A percentile compares a stretch with the other conserved stretches of the same genome.
These are phyloP conservation scores for Eutrema heterophyllum DNA, from an alignment of 345 rosid species.

Conservation along the genomic window DNA sequence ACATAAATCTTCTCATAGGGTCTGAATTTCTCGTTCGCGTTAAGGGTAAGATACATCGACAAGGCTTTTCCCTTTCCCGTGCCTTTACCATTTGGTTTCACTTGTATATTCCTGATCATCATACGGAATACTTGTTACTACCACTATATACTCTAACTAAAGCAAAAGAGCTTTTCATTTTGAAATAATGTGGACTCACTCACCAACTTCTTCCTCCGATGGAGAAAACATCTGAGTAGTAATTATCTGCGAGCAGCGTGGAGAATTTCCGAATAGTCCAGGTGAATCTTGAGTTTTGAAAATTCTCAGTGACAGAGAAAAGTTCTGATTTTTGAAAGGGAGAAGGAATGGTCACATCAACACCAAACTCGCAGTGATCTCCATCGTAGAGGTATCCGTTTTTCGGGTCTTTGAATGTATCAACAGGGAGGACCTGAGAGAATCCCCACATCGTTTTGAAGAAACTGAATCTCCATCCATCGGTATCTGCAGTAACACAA, in stretches of 20 bases:
- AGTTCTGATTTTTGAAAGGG: slow-evolving; percentile 2
- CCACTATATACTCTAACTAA: neutral
- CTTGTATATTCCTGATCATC: slow-evolving; percentile 1
- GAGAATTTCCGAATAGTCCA: neutral
- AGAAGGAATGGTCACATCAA: slow-evolving; percentile 6
- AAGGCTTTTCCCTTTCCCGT: neutral
- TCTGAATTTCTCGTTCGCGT: neutral
- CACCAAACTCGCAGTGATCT: slow-evolving; percentile 23
- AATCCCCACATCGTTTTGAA: slow-evolving; percentile 20
- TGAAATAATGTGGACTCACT: neutral
- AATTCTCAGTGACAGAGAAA: neutral
- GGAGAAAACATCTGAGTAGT: neutral
- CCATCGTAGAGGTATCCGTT: slow-evolving; percentile 14
- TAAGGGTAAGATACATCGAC: neutral
- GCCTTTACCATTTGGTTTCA: neutral
- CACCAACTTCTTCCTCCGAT: slow-evolving; percentile 9
- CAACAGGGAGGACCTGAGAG: slow-evolving; percentile 3
- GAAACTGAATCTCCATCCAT: neutral
- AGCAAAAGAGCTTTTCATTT: neutral
- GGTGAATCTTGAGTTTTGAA: neutral
- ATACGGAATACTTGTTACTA: neutral
- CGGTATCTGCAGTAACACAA: neutral
- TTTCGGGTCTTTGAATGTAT: neutral
- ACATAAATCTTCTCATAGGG: slow-evolving; percentile 15
- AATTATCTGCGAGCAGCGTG: neutral